These are phyloP conservation scores for Aspergillus quadricinctus DNA, from an alignment of 2,329 filamentous ascomycete genomes.

Conservation along the genomic window DNA sequence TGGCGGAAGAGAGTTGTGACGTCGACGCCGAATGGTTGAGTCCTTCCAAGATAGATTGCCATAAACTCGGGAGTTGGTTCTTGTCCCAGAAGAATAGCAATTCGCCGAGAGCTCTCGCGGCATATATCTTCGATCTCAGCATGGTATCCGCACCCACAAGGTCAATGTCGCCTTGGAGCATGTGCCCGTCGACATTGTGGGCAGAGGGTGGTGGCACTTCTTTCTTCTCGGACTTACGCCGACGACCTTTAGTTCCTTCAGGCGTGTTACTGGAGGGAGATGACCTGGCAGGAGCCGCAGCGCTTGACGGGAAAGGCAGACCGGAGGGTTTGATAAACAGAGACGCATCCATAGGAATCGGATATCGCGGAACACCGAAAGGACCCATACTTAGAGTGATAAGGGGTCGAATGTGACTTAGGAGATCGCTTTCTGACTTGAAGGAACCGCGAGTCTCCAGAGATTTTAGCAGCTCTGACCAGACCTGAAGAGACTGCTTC, in stretches of 20 bases:
- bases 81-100: conserved; percentile 74
- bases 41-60: conserved; percentile 64
- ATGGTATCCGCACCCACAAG: conserved; percentile 85
- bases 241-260: conserved; percentile 67
- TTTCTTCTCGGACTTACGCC: conserved; percentile 78
- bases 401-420: conserved; percentile 70
- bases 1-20: conserved; percentile 76
- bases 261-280: conserved; percentile 44
- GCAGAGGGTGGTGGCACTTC: conserved; percentile 66
- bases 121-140: conserved; percentile 82
- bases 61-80: conserved; percentile 46
- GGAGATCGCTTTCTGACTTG: conserved; percentile 68
- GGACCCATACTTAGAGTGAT: conserved; percentile 83
- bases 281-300: conserved; percentile 33
- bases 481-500: conserved; percentile 78
- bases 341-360: conserved; percentile 83
- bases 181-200: conserved; percentile 95
- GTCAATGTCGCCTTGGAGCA: conserved; percentile 96
- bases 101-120: conserved; percentile 79
- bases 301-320: conserved; percentile 62
- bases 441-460: conserved; percentile 59
- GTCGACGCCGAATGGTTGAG: conserved; percentile 74
- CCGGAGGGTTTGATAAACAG: conserved; percentile 94
- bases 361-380: conserved; percentile 84
- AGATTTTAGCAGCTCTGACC: conserved; percentile 70